These are phyloP conservation scores for Carex sylvatica DNA, from an alignment of 202 grass and related monocot species.

Conservation along the genomic window DNA sequence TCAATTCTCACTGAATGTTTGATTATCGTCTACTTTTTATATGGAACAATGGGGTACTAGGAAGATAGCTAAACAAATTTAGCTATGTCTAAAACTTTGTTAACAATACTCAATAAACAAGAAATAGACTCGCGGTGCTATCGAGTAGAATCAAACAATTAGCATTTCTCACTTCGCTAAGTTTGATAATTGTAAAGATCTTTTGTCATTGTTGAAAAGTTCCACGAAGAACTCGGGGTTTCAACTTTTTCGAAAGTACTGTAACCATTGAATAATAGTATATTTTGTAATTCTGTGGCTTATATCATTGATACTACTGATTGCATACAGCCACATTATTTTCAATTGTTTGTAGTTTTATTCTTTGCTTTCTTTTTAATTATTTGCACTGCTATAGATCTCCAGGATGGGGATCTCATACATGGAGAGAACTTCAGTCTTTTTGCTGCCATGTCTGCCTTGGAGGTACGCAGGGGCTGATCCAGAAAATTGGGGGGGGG, in stretches of 20 bases:
- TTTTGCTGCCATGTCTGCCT: conserved; percentile 95
- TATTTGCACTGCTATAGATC: conserved; percentile 43
- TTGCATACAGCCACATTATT: conserved; percentile 23
- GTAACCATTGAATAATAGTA: neutral
- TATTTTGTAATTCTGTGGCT: neutral
- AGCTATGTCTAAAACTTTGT: neutral
- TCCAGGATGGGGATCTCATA: conserved; percentile 79
- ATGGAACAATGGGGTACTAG: neutral
- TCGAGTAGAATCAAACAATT: neutral
- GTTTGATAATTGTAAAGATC: neutral
- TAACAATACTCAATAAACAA: neutral
- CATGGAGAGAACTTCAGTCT: conserved; percentile 98
- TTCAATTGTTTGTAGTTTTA: neutral
- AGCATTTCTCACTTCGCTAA: neutral
- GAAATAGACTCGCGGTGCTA: neutral
- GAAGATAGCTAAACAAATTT: neutral
- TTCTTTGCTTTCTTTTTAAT: conserved; percentile 23
- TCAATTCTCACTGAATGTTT: conserved; percentile 8
- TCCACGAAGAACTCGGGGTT: neutral
- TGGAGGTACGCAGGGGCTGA: conserved; percentile 57
- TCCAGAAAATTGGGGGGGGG: too few species aligned
- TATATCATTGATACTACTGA: neutral
- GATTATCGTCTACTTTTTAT: neutral
- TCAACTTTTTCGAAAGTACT: neutral
- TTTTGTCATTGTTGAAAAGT: neutral